These are phyloP conservation scores for Hypomontagnella monticulosa DNA, from an alignment of 495 filamentous ascomycete species.

Conservation along the genomic window DNA sequence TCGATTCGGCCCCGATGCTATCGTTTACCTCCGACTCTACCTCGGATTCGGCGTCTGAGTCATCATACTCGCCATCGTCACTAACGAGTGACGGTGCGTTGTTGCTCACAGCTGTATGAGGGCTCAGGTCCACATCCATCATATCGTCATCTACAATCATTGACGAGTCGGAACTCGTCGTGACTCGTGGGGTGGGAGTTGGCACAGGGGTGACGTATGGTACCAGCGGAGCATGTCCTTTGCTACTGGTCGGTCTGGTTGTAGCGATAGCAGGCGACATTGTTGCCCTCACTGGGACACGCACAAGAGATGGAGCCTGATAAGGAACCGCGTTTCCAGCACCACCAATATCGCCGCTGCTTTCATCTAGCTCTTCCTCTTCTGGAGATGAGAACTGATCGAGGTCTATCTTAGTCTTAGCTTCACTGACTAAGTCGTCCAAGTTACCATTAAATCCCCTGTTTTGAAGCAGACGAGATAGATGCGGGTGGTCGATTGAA, in stretches of 20 bases:
- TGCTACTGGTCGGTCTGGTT: slow-evolving; percentile 65
- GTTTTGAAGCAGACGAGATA: slow-evolving; percentile 75
- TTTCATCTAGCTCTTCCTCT: slow-evolving; percentile 61
- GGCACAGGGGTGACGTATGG: slow-evolving; percentile 50
- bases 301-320: slow-evolving; percentile 55
- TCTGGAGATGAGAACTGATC: slow-evolving; percentile 57
- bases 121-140: slow-evolving; percentile 74
- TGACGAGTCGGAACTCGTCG: slow-evolving; percentile 46
- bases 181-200: slow-evolving; percentile 38
- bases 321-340: slow-evolving; percentile 42
- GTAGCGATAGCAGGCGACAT: slow-evolving; percentile 61
- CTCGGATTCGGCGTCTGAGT: slow-evolving; percentile 58
- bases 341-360: slow-evolving; percentile 11
- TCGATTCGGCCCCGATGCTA: slow-evolving; percentile 52
- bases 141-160: slow-evolving; percentile 59
- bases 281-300: slow-evolving; percentile 67
- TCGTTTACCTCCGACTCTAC: slow-evolving; percentile 56
- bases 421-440: slow-evolving; percentile 65
- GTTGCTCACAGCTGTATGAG: slow-evolving; percentile 81
- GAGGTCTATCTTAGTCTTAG: slow-evolving; percentile 64
- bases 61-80: slow-evolving; percentile 83
- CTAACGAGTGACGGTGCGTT: slow-evolving; percentile 85
- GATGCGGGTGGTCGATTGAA: slow-evolving; percentile 76
- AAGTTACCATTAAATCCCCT: slow-evolving; percentile 72
- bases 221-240: slow-evolving; percentile 52